Base-by-base conservation (phyloP, 257 asterid species). In the Przewalskia tangutica region DNA sequence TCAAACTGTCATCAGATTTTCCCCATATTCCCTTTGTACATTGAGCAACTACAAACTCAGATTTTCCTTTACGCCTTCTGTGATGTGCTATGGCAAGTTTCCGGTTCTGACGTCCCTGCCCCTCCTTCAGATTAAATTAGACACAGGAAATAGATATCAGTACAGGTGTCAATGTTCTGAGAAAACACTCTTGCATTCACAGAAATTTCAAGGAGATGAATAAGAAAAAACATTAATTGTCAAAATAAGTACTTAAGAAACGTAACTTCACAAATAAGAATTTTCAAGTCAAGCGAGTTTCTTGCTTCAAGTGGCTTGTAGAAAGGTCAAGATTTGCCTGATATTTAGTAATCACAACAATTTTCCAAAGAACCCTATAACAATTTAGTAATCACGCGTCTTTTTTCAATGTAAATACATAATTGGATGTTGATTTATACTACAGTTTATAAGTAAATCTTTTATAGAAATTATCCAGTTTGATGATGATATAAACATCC, bases 31-130 rank as follows among this genome's bases (percentile, higher is more conserved):
- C 97, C 85, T 89, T 91, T 23, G 85, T 86, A 85, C 79, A 86
- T 82, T 89, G 93, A 81, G 98, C 96, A 23, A 94, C 86, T 46
- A 63, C 83, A 89, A 95, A 95, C 88, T 94, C 96, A 4, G 98
- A 92, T 85, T 92, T 94, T 51, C 97, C 98, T 59, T 86, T 86
- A 10, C 86, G 86, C 84, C 90, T 89, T 76, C 87, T 82, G 86
- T 94, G 95, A 86, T 89, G 89, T 14, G 97, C 99, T 65, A 91
- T 90, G 0, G 94, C 99, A 14, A 95, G 98, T 77, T 92, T 94
- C 1, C 99, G 94, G 80, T 95, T 92, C 75, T 92, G 95, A 83
- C 99, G 62, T 64, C 99, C 98, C 58, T 91, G 93, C 2, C 98
- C 99, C 91, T 95, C 99, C 99, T 95, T 79, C 20, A 50, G 79